Conservation (phyloP, 305 asterid genomes). For the Fraxinus latifolia region DNA sequence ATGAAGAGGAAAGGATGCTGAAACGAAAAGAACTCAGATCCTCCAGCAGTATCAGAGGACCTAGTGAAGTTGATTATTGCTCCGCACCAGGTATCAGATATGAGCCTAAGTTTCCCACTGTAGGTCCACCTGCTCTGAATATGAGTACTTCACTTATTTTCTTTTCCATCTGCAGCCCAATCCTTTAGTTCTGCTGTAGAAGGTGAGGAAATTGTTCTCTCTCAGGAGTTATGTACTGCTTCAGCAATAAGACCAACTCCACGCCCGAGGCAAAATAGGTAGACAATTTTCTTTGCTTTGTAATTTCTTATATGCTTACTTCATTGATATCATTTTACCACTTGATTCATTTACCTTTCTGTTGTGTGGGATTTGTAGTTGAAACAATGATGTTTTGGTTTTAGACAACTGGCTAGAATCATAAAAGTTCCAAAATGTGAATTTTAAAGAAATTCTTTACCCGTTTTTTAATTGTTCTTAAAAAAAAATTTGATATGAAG, state of each 20-base stretch:
- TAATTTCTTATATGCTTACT: neutral
- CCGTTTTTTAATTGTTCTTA: neutral
- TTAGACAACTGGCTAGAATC: neutral
- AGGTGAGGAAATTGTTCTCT: conserved; percentile 53
- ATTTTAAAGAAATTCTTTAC: neutral
- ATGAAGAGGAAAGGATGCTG: conserved; percentile 70
- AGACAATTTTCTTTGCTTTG: neutral
- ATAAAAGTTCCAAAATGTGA: neutral
- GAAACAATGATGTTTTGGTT: neutral
- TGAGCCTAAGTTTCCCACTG: conserved; percentile 2
- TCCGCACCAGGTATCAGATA: conserved; percentile 62
- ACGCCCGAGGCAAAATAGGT: conserved; percentile 78
- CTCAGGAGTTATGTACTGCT: conserved; percentile 44
- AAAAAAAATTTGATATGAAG: neutral
- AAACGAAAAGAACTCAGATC: conserved; percentile 61
- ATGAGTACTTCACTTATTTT: neutral
- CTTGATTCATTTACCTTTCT: neutral
- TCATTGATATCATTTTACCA: neutral
- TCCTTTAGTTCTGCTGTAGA: conserved; percentile 64
- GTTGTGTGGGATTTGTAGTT: neutral
- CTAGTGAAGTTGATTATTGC: conserved; percentile 55
- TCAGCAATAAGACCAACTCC: conserved; percentile 43
- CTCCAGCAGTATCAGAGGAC: conserved; percentile 52
- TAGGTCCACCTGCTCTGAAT: neutral
- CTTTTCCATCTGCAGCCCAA: conserved; percentile 41